Conservation (phyloP, 73 alveolate genomes). For the Paramecium caudatum region DNA sequence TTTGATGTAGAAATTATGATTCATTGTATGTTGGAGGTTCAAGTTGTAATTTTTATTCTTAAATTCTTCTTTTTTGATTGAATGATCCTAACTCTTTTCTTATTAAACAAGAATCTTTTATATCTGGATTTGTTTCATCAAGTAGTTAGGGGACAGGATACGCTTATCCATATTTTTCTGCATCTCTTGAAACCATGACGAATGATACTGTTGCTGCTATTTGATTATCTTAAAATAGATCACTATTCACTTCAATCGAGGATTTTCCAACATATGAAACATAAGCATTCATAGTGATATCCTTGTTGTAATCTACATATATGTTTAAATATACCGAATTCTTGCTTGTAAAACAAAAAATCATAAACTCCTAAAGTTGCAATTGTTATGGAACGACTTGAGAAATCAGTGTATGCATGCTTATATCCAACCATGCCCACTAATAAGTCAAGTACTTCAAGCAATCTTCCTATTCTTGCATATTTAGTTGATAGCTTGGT, state of each 20-base stretch:
- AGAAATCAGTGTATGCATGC: constrained; percentile 40
- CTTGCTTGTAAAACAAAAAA: constrained; percentile 11
- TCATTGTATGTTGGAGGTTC: constrained; percentile 45
- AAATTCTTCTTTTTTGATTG: constrained; percentile 40
- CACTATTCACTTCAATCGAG: constrained; percentile 53
- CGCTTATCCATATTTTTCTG: constrained; percentile 42
- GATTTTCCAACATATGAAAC: constrained; percentile 61
- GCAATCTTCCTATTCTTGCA: constrained; percentile 59
- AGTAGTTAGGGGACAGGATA: constrained; percentile 31
- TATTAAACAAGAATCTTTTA: constrained; percentile 5
- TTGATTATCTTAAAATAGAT: constrained; percentile 42
- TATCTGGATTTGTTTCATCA: constrained; percentile 2
- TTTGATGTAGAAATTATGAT: constrained; percentile 27
- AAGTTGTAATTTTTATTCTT: constrained; percentile 1
- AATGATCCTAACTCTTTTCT: neutral
- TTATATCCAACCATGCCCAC: constrained; percentile 48
- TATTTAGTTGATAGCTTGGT: constrained; percentile 48
- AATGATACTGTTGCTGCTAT: constrained; percentile 52
- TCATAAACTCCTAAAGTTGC: constrained; percentile 66
- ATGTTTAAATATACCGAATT: neutral
- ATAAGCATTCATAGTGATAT: constrained; percentile 32
- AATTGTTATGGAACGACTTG: constrained; percentile 24
- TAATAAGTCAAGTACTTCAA: constrained; percentile 34
- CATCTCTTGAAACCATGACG: constrained; percentile 61
- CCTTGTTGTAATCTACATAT: neutral